Evolutionary conservation across 345 rosid species (phyloP).

Genomic region (Populus euphratica): DNA sequence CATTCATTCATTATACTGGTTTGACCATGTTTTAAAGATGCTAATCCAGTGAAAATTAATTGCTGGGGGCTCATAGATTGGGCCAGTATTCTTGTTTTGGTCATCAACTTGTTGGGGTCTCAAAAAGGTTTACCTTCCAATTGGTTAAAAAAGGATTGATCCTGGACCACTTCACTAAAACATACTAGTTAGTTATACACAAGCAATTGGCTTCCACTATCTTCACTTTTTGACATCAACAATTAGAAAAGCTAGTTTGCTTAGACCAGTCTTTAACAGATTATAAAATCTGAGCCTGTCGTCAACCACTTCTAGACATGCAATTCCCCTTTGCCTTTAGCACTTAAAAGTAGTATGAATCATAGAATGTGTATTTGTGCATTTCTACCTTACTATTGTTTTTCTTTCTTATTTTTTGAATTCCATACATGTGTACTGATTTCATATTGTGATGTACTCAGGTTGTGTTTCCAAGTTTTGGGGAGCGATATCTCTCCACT

Average conservation of each 20-base stretch:
- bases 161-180: conserved; percentile 12
- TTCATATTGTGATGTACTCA: conserved; percentile 21
- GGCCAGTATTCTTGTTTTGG: neutral
- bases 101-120: neutral
- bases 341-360: neutral
- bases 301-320: neutral
- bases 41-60: neutral
- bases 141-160: neutral
- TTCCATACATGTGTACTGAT: neutral
- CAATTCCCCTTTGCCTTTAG: neutral
- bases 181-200: neutral
- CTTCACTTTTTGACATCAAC: conserved; percentile 1
- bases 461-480: conserved; percentile 96
- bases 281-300: neutral
- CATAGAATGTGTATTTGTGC: neutral
- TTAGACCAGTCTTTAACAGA: neutral
- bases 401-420: neutral
- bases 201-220: neutral
- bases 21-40: neutral
- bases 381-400: neutral
- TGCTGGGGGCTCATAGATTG: neutral
- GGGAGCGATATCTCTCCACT: conserved; percentile 82
- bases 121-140: conserved; percentile 7
- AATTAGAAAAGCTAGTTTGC: neutral
- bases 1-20: neutral